These are phyloP conservation scores for Calonectria pseudoturangicola DNA, from an alignment of 2,329 filamentous ascomycete species.

Conservation along the genomic window DNA sequence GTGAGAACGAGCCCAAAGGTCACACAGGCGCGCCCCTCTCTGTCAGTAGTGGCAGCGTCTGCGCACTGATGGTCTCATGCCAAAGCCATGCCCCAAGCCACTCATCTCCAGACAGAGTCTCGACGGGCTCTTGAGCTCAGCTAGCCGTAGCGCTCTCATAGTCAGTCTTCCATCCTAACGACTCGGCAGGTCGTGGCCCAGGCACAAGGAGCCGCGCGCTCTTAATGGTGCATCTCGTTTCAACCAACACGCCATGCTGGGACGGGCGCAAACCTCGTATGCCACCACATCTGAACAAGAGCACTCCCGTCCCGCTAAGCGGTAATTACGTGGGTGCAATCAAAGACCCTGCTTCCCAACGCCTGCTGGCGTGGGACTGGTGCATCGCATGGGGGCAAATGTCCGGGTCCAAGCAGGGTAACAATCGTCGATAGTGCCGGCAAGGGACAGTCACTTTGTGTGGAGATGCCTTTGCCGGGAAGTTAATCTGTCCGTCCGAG, in stretches of 20 bases:
- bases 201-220: slow-evolving; percentile 6
- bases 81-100: slow-evolving; percentile 23
- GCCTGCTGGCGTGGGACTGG: slow-evolving; percentile 4
- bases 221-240: slow-evolving; percentile 1
- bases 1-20: slow-evolving; percentile 3
- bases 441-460: slow-evolving; percentile 1
- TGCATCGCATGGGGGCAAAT: slow-evolving; percentile 16
- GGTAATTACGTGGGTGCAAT: slow-evolving; percentile 22
- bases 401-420: slow-evolving; percentile 4
- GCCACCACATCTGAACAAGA: neutral
- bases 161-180: neutral
- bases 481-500: slow-evolving; percentile 2
- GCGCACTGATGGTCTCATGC: slow-evolving; percentile 16
- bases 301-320: slow-evolving; percentile 9
- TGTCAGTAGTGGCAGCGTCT: slow-evolving; percentile 26
- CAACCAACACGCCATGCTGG: slow-evolving; percentile 18
- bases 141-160: neutral
- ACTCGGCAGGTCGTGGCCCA: neutral
- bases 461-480: neutral
- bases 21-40: slow-evolving; percentile 27
- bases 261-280: slow-evolving; percentile 2
- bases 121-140: neutral
- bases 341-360: slow-evolving; percentile 19
- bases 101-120: slow-evolving; percentile 25
- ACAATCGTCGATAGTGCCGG: slow-evolving; percentile 6